These are phyloP conservation scores for Allium fistulosum DNA, from an alignment of 106 monocot genomes.

Conservation along the genomic window DNA sequence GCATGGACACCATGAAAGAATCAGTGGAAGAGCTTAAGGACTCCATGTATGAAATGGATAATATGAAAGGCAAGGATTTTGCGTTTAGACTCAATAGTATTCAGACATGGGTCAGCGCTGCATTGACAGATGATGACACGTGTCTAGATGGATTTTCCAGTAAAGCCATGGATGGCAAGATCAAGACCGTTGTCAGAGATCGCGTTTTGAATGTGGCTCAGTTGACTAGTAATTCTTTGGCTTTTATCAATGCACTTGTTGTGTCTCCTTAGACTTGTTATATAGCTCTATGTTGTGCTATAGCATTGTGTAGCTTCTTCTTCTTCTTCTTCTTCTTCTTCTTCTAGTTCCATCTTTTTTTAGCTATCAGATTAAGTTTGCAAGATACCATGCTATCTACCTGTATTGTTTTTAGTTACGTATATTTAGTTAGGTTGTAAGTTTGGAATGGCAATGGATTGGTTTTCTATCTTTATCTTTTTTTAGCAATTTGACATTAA, in stretches of 20 bases:
- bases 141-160: conserved; percentile 35
- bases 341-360: too few relatives aligned
- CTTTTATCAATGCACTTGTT: conserved; percentile 23
- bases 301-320: too few relatives aligned
- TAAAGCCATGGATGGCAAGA: background rate
- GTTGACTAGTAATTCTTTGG: conserved; percentile 35
- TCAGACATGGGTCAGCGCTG: conserved; percentile 53
- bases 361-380: too few relatives aligned
- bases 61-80: conserved; percentile 7
- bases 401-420: too few relatives aligned
- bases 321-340: too few relatives aligned
- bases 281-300: too few relatives aligned
- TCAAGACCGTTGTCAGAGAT: conserved; percentile 20
- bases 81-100: conserved; percentile 18
- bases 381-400: too few relatives aligned
- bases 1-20: background rate
- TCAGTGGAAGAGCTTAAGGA: conserved; percentile 25
- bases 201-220: conserved; percentile 20
- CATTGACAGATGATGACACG: conserved; percentile 37
- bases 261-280: too few relatives aligned
- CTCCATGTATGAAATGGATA: conserved; percentile 16
- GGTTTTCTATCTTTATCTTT: too few relatives aligned
- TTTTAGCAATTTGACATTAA: too few relatives aligned
- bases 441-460: too few relatives aligned
- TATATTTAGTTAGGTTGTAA: too few relatives aligned